Evolutionary conservation across 768 basidiomycete genomes (phyloP).

Genomic region (Xerocomellus dryophilus): DNA sequence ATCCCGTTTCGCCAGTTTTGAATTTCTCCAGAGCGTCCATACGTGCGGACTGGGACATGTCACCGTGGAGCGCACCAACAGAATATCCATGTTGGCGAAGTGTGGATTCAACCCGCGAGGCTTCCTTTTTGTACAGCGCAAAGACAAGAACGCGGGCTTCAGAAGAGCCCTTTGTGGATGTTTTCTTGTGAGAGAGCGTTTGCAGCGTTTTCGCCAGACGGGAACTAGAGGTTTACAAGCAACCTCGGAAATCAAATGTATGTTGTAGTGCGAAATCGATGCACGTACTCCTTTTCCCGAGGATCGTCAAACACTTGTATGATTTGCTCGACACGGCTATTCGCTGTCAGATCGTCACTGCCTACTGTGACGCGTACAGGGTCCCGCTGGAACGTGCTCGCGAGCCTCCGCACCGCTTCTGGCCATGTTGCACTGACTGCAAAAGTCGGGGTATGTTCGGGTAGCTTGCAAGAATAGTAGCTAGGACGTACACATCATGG

Average conservation of each 20-base stretch:
- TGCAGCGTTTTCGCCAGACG: conserved; percentile 59
- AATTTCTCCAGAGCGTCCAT: conserved; percentile 86
- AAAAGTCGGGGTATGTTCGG: neutral
- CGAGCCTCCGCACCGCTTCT: conserved; percentile 85
- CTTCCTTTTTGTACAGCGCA: conserved; percentile 97
- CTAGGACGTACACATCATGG: conserved; percentile 83
- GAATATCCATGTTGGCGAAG: conserved; percentile 71
- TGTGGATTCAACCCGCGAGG: conserved; percentile 81
- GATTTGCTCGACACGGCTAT: conserved; percentile 86
- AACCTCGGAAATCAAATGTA: neutral
- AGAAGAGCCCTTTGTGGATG: conserved; percentile 41
- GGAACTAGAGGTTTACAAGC: conserved; percentile 37
- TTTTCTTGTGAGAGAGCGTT: conserved; percentile 58
- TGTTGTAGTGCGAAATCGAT: neutral
- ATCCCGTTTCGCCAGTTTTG: conserved; percentile 70
- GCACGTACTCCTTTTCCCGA: conserved; percentile 79
- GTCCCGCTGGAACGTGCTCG: conserved; percentile 78
- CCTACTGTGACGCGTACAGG: conserved; percentile 93
- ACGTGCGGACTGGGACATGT: conserved; percentile 81
- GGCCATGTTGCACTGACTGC: conserved; percentile 99
- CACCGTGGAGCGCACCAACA: conserved; percentile 85
- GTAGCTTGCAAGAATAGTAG: no score
- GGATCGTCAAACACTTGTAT: conserved; percentile 90
- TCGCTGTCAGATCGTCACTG: conserved; percentile 91
- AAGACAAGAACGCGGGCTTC: conserved; percentile 85